Percentiles rank a stretch among this genome's conserved stretches.
phyloP scores from a whole-genome alignment of 2,329 filamentous ascomycete genomes.

The Fusarium buxicola region DNA sequence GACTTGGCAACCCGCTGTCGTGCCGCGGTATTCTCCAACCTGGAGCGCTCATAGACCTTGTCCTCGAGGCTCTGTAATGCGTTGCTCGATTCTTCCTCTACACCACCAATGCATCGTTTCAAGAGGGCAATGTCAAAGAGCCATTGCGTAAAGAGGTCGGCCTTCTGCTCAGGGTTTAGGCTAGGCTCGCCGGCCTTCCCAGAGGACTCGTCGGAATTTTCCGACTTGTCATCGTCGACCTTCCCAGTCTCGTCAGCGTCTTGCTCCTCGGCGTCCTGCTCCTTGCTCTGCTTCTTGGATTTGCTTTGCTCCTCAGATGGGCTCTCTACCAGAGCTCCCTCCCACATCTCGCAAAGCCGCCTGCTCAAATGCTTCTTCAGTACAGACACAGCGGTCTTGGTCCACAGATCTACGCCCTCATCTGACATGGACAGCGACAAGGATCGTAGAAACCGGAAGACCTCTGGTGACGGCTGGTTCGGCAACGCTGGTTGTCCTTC shows the following conservation, averaged over 20 bases:
- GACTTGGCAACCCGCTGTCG: conserved; percentile 69
- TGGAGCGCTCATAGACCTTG: conserved; percentile 58
- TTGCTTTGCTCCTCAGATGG: conserved; percentile 32
- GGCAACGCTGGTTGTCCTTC: conserved; percentile 82
- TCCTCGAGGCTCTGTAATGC: conserved; percentile 59
- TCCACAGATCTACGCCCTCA: conserved; percentile 85
- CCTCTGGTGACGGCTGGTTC: conserved; percentile 78
- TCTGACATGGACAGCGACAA: conserved; percentile 75
- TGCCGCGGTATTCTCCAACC: conserved; percentile 61
- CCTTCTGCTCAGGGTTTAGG: conserved; percentile 44
- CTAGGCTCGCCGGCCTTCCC: conserved; percentile 5
- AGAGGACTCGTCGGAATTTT: conserved; percentile 1
- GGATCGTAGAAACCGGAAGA: conserved; percentile 77
- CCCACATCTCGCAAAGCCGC: conserved; percentile 64
- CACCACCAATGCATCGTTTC: conserved; percentile 56
- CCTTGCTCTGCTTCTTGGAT: conserved; percentile 13
- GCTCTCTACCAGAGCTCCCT: conserved; percentile 53
- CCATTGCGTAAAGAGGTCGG: conserved; percentile 68
- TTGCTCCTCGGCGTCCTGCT: conserved; percentile 20
- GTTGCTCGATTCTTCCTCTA: conserved; percentile 38
- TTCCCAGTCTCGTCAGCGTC: conserved; percentile 22
- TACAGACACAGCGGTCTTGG: conserved; percentile 69
- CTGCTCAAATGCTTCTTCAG: conserved; percentile 70
- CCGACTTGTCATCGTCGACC: conserved; percentile 7
- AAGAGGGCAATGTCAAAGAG: conserved; percentile 70